These are phyloP conservation scores for Metschnikowia orientalis DNA, from an alignment of 805 yeast genomes.

Conservation along the genomic window DNA sequence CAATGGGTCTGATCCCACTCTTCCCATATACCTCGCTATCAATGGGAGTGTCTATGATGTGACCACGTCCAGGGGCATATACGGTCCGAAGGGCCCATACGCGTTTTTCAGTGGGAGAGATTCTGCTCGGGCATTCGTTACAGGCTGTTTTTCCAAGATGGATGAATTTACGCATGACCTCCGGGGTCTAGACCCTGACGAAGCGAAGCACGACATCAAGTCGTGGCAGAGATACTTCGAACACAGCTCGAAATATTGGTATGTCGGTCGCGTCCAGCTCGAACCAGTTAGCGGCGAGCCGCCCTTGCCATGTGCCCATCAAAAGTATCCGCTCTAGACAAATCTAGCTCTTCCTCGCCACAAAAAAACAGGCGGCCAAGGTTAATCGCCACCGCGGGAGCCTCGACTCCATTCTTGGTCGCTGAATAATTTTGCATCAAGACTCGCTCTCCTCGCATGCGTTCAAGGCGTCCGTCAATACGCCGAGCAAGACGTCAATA, in stretches of 20 bases:
- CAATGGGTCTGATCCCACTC: conserved; percentile 44
- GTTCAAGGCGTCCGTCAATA: conserved; percentile 16
- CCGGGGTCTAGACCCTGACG: conserved; percentile 49
- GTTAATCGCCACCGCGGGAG: too few species aligned
- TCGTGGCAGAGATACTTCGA: conserved; percentile 54
- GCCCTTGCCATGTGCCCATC: conserved; percentile 44
- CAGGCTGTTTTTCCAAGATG: conserved; percentile 57
- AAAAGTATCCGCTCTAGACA: too few species aligned
- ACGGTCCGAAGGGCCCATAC: conserved; percentile 60
- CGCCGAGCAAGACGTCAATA: conserved; percentile 43
- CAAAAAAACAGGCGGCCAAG: too few species aligned
- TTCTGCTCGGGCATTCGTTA: conserved; percentile 63
- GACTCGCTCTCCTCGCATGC: conserved; percentile 3
- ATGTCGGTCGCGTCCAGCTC: conserved; percentile 53
- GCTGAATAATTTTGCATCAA: background rate
- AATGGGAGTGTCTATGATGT: conserved; percentile 67
- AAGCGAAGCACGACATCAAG: conserved; percentile 35
- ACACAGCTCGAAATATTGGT: conserved; percentile 51
- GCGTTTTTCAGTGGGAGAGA: conserved; percentile 58
- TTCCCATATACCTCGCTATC: conserved; percentile 57
- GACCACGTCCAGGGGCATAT: conserved; percentile 42
- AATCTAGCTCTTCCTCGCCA: too few species aligned
- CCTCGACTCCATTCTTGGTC: too few species aligned
- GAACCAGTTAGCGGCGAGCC: conserved; percentile 43
- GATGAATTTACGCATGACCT: conserved; percentile 64